phyloP scores from a whole-genome alignment of 2,329 filamentous ascomycete species.

The Knufia petricola region DNA sequence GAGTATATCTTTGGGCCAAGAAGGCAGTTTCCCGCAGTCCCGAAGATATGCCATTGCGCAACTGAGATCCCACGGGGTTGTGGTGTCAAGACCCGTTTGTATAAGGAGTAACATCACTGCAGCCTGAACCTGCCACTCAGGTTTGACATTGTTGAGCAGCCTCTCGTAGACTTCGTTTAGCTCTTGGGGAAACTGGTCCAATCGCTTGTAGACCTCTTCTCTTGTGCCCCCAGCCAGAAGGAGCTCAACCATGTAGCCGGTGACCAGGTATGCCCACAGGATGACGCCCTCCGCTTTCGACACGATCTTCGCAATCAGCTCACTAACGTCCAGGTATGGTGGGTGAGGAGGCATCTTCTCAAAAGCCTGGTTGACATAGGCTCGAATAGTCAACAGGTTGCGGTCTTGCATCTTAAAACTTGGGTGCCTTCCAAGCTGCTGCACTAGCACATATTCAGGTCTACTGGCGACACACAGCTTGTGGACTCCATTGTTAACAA shows the following conservation, averaged over 20 bases:
- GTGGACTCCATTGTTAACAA: neutral
- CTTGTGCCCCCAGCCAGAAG: neutral
- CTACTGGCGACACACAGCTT: conserved; percentile 12
- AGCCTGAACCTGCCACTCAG: neutral
- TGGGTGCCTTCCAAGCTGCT: conserved; percentile 2
- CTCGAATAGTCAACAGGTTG: conserved; percentile 7
- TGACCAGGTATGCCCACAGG: conserved; percentile 38
- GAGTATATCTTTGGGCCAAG: neutral
- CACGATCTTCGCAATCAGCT: conserved; percentile 24
- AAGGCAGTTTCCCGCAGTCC: neutral
- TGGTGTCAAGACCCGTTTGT: neutral
- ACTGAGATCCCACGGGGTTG: neutral
- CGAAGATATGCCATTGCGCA: neutral
- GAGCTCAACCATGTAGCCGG: neutral
- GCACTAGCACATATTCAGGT: conserved; percentile 8
- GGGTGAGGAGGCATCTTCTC: neutral
- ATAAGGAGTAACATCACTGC: neutral
- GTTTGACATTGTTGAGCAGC: neutral
- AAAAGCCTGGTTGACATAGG: neutral
- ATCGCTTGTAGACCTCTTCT: neutral
- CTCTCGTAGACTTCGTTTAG: neutral
- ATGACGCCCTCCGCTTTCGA: conserved; percentile 35
- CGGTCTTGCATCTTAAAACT: conserved; percentile 8
- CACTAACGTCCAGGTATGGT: neutral
- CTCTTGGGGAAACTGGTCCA: neutral